These are phyloP conservation scores for Claviceps africana DNA, from an alignment of 2,329 filamentous ascomycete species.

Conservation along the genomic window DNA sequence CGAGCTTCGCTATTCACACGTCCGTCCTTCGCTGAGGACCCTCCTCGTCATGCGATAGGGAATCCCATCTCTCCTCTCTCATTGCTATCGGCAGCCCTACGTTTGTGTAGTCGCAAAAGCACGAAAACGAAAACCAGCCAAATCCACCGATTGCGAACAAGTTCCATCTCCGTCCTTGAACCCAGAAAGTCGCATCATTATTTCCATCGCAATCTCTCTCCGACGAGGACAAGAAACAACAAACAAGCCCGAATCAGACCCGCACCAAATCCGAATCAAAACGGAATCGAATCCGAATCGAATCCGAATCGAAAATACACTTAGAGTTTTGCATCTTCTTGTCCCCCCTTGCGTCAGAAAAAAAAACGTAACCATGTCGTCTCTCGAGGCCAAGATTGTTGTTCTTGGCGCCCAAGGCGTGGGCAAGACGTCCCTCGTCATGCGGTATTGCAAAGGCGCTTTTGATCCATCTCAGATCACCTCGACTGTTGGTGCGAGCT, in stretches of 20 bases:
- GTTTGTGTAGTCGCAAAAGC: not conserved
- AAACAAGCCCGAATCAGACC: no score
- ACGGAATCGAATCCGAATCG: no score
- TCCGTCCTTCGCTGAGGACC: conserved; percentile 3
- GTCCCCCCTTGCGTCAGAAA: no score
- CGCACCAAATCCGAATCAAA: no score
- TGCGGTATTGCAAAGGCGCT: conserved; percentile 59
- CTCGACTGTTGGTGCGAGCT: conserved; percentile 68
- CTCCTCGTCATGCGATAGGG: conserved; percentile 4
- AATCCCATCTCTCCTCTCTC: not conserved
- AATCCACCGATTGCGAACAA: not conserved
- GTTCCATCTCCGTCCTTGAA: no score
- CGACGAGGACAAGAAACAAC: not conserved
- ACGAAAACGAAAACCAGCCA: no score
- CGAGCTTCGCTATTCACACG: not conserved
- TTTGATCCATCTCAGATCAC: conserved; percentile 51
- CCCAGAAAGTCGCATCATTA: not conserved
- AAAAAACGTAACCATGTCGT: conserved; percentile 26
- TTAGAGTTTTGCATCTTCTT: not conserved
- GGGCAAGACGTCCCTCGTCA: conserved; percentile 66
- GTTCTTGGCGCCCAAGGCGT: conserved; percentile 69
- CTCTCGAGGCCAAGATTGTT: conserved; percentile 69
- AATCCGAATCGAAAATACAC: no score
- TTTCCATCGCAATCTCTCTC: not conserved
- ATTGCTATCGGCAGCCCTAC: not conserved